A percentile compares a stretch with the other conserved stretches of the same genome.
Evolutionary conservation across 805 yeast genomes (phyloP).

Genomic region (Blastobotrys chiropterorum): DNA sequence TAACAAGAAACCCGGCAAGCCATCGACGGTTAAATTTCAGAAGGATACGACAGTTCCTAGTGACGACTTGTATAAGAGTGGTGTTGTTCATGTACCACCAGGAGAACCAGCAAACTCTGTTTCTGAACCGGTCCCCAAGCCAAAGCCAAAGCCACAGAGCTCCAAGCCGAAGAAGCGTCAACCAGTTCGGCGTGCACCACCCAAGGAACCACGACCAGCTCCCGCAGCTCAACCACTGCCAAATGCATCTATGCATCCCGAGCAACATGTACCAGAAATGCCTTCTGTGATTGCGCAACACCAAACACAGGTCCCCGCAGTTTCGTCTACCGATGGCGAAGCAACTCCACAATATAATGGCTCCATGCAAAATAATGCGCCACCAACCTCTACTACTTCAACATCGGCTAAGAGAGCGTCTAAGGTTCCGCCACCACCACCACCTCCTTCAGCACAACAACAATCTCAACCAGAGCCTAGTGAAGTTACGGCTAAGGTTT

Average conservation of each 20-base stretch:
- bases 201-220: constrained; percentile 10
- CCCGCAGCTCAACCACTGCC: constrained; percentile 7
- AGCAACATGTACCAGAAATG: background rate
- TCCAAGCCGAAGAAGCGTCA: background rate
- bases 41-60: constrained; percentile 59
- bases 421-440: constrained; percentile 29
- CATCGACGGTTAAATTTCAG: constrained; percentile 65
- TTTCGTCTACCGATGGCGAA: no score
- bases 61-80: constrained; percentile 80
- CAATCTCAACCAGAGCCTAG: constrained; percentile 60
- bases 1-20: constrained; percentile 83
- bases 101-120: constrained; percentile 71
- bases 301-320: no score
- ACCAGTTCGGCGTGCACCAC: background rate
- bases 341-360: constrained; percentile 19
- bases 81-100: constrained; percentile 70
- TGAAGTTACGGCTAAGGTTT: constrained; percentile 66
- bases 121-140: constrained; percentile 70
- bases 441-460: constrained; percentile 46
- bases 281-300: constrained; percentile 5
- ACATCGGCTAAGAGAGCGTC: constrained; percentile 12
- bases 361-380: constrained; percentile 5
- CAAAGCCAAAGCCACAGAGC: constrained; percentile 20
- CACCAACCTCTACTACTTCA: constrained; percentile 25
- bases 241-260: background rate